A percentile compares a stretch with the other conserved stretches of the same genome.
Evolutionary conservation across 2,329 filamentous ascomycete genomes (phyloP).

Genomic region (Arthrinium puccinioides): DNA sequence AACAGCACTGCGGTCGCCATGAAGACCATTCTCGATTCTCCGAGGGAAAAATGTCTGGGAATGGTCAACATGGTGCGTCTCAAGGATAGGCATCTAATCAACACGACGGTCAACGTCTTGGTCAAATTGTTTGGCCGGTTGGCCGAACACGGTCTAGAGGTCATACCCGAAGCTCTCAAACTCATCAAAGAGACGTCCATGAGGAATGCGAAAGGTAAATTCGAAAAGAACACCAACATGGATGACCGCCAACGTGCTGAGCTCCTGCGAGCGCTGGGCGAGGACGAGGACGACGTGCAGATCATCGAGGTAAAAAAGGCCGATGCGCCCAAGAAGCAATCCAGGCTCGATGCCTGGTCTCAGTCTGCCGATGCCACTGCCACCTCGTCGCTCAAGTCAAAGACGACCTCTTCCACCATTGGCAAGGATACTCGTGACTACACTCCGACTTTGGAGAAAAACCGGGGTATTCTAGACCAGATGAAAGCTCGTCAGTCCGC

Average conservation of each 20-base stretch:
- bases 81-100: slow-evolving; percentile 78
- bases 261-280: slow-evolving; percentile 56
- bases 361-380: slow-evolving; percentile 35
- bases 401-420: slow-evolving; percentile 8
- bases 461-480: slow-evolving; percentile 35
- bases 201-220: slow-evolving; percentile 47
- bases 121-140: slow-evolving; percentile 77
- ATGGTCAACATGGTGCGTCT: slow-evolving; percentile 87
- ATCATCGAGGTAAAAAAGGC: slow-evolving; percentile 33
- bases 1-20: slow-evolving; percentile 20
- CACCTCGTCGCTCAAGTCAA: slow-evolving; percentile 14
- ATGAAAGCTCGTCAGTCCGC: slow-evolving; percentile 29
- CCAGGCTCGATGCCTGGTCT: slow-evolving; percentile 55
- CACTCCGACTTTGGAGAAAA: slow-evolving; percentile 36
- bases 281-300: slow-evolving; percentile 45
- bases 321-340: slow-evolving; percentile 44
- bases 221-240: slow-evolving; percentile 68
- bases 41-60: slow-evolving; percentile 54
- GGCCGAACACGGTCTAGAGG: slow-evolving; percentile 67
- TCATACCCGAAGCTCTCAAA: slow-evolving; percentile 51
- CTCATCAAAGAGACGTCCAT: slow-evolving; percentile 63
- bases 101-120: slow-evolving; percentile 73
- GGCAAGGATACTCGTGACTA: slow-evolving; percentile 35
- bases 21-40: slow-evolving; percentile 50
- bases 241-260: slow-evolving; percentile 79